Percentiles rank a stretch among this genome's conserved stretches.
These are phyloP conservation scores for Glycyrrhiza uralensis DNA, from an alignment of 306 rosid species.

Conservation along the genomic window DNA sequence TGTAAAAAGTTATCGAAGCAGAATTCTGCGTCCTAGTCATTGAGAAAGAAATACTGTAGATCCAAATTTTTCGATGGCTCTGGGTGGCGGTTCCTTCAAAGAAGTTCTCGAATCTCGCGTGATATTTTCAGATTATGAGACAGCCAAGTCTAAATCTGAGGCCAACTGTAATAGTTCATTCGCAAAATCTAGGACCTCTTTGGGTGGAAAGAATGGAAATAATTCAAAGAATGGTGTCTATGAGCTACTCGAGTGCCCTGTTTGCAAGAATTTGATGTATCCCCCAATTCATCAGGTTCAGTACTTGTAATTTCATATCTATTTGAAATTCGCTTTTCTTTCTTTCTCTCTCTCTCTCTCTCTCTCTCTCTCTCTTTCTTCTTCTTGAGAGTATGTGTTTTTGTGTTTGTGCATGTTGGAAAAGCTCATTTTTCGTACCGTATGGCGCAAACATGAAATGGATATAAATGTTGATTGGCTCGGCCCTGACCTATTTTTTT, in stretches of 20 bases:
- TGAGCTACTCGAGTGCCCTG: constrained; percentile 85
- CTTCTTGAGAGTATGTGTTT: neutral
- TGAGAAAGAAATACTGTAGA: constrained; percentile 26
- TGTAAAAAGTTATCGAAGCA: constrained; percentile 15
- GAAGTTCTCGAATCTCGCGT: constrained; percentile 56
- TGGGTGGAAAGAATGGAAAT: constrained; percentile 51
- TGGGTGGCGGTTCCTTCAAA: constrained; percentile 59
- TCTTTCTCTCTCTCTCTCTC: neutral
- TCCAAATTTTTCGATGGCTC: constrained; percentile 55
- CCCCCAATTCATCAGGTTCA: constrained; percentile 94
- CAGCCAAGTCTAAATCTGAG: constrained; percentile 49
- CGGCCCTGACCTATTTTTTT: neutral
- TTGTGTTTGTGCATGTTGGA: neutral
- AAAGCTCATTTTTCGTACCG: neutral
- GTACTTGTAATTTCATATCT: constrained; percentile 7
- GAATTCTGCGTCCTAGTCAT: constrained; percentile 17
- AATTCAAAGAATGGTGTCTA: constrained; percentile 72
- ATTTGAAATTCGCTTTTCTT: neutral
- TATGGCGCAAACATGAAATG: neutral
- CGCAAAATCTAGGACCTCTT: constrained; percentile 36
- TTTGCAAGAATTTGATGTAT: constrained; percentile 83
- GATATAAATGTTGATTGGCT: neutral
- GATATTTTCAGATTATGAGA: constrained; percentile 53
- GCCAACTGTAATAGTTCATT: constrained; percentile 35
- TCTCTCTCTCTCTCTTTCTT: neutral